phyloP scores from a whole-genome alignment of 2,329 filamentous ascomycete genomes.

The Dactylellina drechsleri region DNA sequence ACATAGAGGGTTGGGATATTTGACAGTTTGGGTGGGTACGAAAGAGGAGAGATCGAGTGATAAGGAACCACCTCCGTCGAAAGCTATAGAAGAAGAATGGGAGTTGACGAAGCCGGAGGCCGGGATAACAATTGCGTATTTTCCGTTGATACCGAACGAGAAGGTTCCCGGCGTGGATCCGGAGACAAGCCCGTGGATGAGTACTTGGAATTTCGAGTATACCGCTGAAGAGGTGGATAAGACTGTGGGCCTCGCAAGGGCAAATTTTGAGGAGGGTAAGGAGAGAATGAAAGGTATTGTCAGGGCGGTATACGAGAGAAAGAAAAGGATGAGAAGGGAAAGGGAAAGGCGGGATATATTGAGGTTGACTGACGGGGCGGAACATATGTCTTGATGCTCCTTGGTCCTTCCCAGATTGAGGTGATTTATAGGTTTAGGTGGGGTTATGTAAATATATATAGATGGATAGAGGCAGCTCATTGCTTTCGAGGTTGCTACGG shows the following conservation, averaged over 20 bases:
- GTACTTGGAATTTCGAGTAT: constrained; percentile 96
- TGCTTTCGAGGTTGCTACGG: neutral
- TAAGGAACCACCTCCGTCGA: constrained; percentile 67
- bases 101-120: constrained; percentile 79
- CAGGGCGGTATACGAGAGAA: constrained; percentile 89
- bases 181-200: constrained; percentile 82
- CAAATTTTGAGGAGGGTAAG: constrained; percentile 85
- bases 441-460: constrained; percentile 15
- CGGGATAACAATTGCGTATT: constrained; percentile 88
- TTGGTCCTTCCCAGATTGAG: neutral
- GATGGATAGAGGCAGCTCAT: neutral
- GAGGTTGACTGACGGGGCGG: constrained; percentile 24
- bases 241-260: constrained; percentile 81
- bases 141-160: constrained; percentile 85
- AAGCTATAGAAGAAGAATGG: constrained; percentile 73
- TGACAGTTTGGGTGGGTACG: constrained; percentile 93
- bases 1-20: constrained; percentile 74
- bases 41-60: constrained; percentile 75
- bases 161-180: constrained; percentile 85
- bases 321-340: constrained; percentile 68
- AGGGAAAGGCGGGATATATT: constrained; percentile 22
- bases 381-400: constrained; percentile 42
- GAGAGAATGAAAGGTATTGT: constrained; percentile 82
- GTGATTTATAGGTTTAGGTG: neutral
- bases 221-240: constrained; percentile 88